Percentiles rank a stretch among this genome's conserved stretches.
Conservation (phyloP, 2,329 filamentous ascomycete species). For the Colletotrichum aenigma region DNA sequence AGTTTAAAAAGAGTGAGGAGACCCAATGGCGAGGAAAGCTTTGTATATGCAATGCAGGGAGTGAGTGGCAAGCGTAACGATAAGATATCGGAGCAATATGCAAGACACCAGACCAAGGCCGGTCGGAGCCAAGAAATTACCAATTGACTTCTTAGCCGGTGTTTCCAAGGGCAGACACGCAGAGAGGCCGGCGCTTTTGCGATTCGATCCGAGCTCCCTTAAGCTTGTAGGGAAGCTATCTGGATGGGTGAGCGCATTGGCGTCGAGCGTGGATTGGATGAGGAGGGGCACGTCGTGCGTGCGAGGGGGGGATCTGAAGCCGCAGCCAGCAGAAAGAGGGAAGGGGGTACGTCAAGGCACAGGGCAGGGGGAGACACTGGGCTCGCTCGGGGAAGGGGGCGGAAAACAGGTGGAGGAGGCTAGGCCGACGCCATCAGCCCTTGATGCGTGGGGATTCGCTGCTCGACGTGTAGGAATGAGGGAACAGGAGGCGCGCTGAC, state of each 20-base stretch:
- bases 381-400: not conserved
- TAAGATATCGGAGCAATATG: conserved; percentile 20
- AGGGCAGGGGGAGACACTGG: not conserved
- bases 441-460: conserved; percentile 15
- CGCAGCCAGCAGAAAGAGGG: not conserved
- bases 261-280: not conserved
- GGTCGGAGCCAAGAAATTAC: not conserved
- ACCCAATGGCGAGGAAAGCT: not conserved
- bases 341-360: conserved; percentile 17
- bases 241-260: conserved; percentile 9
- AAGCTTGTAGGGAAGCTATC: conserved; percentile 8
- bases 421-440: conserved; percentile 12
- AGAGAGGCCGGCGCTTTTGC: not conserved
- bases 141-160: conserved; percentile 9
- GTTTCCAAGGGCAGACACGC: conserved; percentile 9
- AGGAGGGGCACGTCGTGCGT: conserved; percentile 5
- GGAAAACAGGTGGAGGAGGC: conserved; percentile 15
- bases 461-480: conserved; percentile 13
- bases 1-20: conserved; percentile 9
- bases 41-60: conserved; percentile 20
- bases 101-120: not conserved
- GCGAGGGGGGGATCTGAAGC: not conserved
- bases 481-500: conserved; percentile 17
- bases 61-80: conserved; percentile 15
- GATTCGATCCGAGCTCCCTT: not conserved